phyloP scores from a whole-genome alignment of 148 eudicot genomes.

The Chenopodium suecicum region DNA sequence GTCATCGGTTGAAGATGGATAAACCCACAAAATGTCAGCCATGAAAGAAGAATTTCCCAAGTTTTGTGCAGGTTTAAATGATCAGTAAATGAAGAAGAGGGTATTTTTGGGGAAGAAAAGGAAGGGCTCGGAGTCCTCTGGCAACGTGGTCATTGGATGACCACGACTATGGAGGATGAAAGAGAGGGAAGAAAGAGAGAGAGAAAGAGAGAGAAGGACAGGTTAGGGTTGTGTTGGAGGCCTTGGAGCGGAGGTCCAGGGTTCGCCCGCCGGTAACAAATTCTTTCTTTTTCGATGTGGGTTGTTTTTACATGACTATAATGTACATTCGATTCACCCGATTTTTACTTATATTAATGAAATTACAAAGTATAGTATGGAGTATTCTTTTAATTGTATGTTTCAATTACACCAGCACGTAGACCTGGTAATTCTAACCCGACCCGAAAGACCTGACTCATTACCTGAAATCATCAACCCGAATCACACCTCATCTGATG shows the following conservation, averaged over 20 bases:
- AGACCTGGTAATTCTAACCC: no score
- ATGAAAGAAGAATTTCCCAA: background rate
- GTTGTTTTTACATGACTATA: no score
- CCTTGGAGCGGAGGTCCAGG: background rate
- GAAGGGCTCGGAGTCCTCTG: background rate
- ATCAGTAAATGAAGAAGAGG: background rate
- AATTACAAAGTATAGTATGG: no score
- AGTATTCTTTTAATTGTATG: no score
- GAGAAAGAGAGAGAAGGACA: background rate
- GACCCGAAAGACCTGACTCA: no score
- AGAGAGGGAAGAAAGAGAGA: slow-evolving; percentile 5
- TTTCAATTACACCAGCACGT: no score
- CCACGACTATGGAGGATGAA: slow-evolving; percentile 22
- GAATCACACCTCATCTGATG: no score
- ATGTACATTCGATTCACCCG: no score
- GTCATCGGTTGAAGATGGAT: slow-evolving; percentile 13
- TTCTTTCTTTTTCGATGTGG: no score
- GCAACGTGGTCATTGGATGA: slow-evolving; percentile 42
- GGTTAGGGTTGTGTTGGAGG: background rate
- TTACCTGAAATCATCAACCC: no score
- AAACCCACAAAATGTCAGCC: slow-evolving; percentile 15
- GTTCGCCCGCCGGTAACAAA: background rate
- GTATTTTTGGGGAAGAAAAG: background rate
- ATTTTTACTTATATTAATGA: no score
- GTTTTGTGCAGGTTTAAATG: background rate